Evolutionary conservation across 345 rosid genomes (phyloP), one percentile per base, ranked within the genome.

Genomic region (Salix exigua): DNA sequence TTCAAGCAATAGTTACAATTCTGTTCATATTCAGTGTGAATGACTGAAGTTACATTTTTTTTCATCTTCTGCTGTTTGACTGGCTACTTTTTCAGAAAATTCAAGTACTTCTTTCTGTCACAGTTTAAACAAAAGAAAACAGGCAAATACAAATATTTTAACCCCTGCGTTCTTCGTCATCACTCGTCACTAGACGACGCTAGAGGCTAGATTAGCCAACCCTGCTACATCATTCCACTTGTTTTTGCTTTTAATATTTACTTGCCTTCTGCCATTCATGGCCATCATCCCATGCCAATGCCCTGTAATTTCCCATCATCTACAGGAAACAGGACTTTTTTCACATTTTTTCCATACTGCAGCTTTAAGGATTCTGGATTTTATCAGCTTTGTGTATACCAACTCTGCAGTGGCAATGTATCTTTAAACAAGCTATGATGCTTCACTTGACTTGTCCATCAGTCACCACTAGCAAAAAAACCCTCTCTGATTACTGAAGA

Each of bases 1-100:
- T 63, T 82, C 78, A 72, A 55, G 80, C 70, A 83, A 77, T 66
- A 79, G 79, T 79, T 33, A 61, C 68, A 25, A 3, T 71, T 12
- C 60, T 38, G 38, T 66, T 66, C 66, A 50, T 37, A 13, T 71
- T 72, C 77, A 60, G 74, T 33, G 66, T 71, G 77, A 77, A 66
- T 75, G 75, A 72, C 82, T 51, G 72, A 72, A 73, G 72, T 75
- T 75, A 72, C 75, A 78, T 61, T 40, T 60, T 40, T 60, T 53
- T 66, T 63, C 73, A 63, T 70, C 73, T 77, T 83, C 70, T 70
- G 71, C 38, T 72, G 12, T 68, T 21, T 72, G 71, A 46, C 65
- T 74, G 71, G 42, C 78, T 50, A 46, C 75, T 31, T 69, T 73
- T 61, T 25, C 18, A 16, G 67, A 50, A 51, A 53, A 46, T 63